phyloP scores from a whole-genome alignment of 225 moss, liverwort and hornwort species.

The Bryum argenteum region DNA sequence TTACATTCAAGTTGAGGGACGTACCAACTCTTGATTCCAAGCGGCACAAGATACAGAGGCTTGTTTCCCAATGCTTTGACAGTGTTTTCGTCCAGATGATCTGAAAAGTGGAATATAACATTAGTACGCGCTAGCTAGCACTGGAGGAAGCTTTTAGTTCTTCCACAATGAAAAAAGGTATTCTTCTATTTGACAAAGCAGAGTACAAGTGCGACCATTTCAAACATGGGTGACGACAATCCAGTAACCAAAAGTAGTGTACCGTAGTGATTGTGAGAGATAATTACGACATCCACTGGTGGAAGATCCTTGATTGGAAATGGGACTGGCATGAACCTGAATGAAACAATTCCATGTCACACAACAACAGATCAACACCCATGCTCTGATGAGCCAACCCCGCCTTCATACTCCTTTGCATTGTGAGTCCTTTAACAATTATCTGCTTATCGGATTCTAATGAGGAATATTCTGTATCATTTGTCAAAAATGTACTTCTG shows the following conservation, averaged over 20 bases:
- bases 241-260: not conserved
- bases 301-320: constrained; percentile 51
- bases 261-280: constrained; percentile 53
- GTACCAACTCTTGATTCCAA: constrained; percentile 47
- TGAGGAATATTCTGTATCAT: too few species aligned
- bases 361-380: too few species aligned
- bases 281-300: constrained; percentile 48
- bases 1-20: not conserved
- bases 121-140: too few species aligned
- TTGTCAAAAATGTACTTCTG: too few species aligned
- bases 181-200: too few species aligned
- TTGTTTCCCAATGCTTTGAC: constrained; percentile 52
- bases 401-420: too few species aligned
- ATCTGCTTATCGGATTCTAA: too few species aligned
- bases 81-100: constrained; percentile 42
- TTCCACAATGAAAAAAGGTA: too few species aligned
- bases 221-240: not conserved
- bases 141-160: too few species aligned
- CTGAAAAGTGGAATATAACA: constrained; percentile 18
- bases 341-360: not conserved
- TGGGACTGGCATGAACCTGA: constrained; percentile 46
- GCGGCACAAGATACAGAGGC: constrained; percentile 49
- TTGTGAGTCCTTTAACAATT: too few species aligned
- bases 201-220: not conserved
- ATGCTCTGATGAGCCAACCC: too few species aligned